Conservation (phyloP, 2,329 filamentous ascomycete genomes). For the Aspergillus sp. region DNA sequence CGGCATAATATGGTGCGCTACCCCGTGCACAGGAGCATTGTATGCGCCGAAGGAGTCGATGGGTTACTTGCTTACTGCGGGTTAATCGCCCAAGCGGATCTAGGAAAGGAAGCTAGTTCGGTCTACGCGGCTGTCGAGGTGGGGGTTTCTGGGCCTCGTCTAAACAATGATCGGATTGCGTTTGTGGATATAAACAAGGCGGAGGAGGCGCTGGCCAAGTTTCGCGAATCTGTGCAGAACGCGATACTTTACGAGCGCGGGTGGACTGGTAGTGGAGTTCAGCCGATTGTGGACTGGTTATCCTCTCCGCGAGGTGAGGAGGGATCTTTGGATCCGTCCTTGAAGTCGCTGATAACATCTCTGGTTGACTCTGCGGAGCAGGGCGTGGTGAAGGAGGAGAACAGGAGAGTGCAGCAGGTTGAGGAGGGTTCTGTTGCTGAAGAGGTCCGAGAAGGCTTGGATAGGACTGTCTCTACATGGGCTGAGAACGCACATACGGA, state of each 20-base stretch:
- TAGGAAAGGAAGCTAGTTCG: slow-evolving; percentile 36
- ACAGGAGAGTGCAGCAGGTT: slow-evolving; percentile 34
- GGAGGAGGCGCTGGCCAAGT: slow-evolving; percentile 64
- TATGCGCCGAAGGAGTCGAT: slow-evolving; percentile 74
- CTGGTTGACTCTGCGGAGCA: slow-evolving; percentile 56
- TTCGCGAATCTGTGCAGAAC: slow-evolving; percentile 72
- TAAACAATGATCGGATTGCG: slow-evolving; percentile 40
- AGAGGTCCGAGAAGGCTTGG: slow-evolving; percentile 55
- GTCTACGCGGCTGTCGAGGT: slow-evolving; percentile 44
- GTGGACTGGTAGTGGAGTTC: slow-evolving; percentile 75
- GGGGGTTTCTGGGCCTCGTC: slow-evolving; percentile 51
- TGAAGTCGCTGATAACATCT: slow-evolving; percentile 70
- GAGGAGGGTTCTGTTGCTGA: slow-evolving; percentile 45
- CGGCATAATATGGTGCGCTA: slow-evolving; percentile 71
- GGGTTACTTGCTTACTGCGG: slow-evolving; percentile 57
- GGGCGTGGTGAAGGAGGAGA: slow-evolving; percentile 35
- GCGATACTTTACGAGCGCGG: slow-evolving; percentile 72
- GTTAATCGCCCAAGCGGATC: slow-evolving; percentile 36
- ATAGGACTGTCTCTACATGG: slow-evolving; percentile 69
- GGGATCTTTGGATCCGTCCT: slow-evolving; percentile 64
- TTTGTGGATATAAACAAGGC: slow-evolving; percentile 69
- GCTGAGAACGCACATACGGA: slow-evolving; percentile 81
- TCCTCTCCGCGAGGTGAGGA: slow-evolving; percentile 37
- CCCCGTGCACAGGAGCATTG: slow-evolving; percentile 79
- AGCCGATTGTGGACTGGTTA: slow-evolving; percentile 69